phyloP scores from a whole-genome alignment of 345 rosid species.

The Noccaea bulbosa region DNA sequence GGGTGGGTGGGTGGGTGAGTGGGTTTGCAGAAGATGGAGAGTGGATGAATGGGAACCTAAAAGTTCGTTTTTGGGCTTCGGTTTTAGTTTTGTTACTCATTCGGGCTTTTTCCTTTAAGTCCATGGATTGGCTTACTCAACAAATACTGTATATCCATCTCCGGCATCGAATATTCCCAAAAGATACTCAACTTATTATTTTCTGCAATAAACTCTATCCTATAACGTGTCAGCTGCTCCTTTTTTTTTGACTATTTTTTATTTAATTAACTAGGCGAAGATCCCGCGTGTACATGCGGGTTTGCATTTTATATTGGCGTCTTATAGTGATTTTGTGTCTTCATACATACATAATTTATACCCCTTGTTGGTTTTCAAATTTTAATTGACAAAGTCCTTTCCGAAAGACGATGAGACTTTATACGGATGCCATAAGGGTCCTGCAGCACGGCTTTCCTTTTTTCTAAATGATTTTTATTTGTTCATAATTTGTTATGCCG shows the following conservation, averaged over 20 bases:
- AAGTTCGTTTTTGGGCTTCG: slow-evolving; percentile 20
- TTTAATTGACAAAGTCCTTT: slow-evolving; percentile 60
- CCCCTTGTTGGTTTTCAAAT: too few relatives aligned
- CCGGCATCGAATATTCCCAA: too few relatives aligned
- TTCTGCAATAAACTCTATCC: too few relatives aligned
- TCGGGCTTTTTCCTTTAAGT: slow-evolving; percentile 9
- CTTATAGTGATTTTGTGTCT: too few relatives aligned
- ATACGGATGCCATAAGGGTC: slow-evolving; percentile 80
- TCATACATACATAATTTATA: too few relatives aligned
- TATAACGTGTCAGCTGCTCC: too few relatives aligned
- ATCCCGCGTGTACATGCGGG: too few relatives aligned
- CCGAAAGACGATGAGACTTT: slow-evolving; percentile 80
- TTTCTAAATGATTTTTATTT: slow-evolving; percentile 52
- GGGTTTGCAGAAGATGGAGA: slow-evolving; percentile 17
- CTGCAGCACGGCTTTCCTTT: slow-evolving; percentile 63
- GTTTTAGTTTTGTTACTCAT: background rate
- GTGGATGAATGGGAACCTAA: slow-evolving; percentile 1
- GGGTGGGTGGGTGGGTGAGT: slow-evolving; percentile 1
- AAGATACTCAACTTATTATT: too few relatives aligned
- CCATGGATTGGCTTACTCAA: background rate
- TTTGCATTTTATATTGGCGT: too few relatives aligned
- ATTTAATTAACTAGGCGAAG: too few relatives aligned
- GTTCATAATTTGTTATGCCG: slow-evolving; percentile 12
- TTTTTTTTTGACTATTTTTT: too few relatives aligned
- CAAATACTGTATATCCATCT: too few relatives aligned